Conservation (phyloP, 768 basidiomycete species). For the Collybia nuda region DNA sequence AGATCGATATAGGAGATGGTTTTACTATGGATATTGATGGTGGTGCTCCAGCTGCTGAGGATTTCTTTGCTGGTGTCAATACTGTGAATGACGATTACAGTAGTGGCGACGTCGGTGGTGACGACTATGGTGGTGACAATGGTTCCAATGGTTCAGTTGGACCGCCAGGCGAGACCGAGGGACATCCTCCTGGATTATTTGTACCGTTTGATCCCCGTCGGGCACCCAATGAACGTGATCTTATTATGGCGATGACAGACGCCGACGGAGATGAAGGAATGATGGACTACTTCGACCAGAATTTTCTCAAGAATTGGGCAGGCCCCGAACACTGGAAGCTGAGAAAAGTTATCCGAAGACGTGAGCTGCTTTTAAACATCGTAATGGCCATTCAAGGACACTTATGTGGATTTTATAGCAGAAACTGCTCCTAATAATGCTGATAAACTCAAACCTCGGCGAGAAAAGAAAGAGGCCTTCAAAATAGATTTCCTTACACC, state of each 20-base stretch:
- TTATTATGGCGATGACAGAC: constrained; percentile 85
- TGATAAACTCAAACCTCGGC: constrained; percentile 48
- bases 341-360: constrained; percentile 72
- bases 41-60: constrained; percentile 45
- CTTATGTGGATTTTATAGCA: constrained; percentile 16
- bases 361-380: constrained; percentile 39
- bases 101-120: constrained; percentile 21
- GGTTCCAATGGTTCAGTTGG: constrained; percentile 46
- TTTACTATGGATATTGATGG: constrained; percentile 41
- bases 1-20: constrained; percentile 31
- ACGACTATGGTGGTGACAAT: constrained; percentile 41
- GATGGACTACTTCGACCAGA: constrained; percentile 90
- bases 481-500: constrained; percentile 78
- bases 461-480: constrained; percentile 78
- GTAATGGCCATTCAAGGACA: neutral
- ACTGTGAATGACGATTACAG: constrained; percentile 35
- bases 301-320: constrained; percentile 92
- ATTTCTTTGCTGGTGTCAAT: constrained; percentile 64
- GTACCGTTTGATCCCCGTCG: constrained; percentile 85
- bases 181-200: constrained; percentile 45
- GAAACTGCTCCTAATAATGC: constrained; percentile 39
- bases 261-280: constrained; percentile 53
- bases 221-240: constrained; percentile 73
- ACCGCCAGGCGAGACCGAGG: constrained; percentile 39
- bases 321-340: constrained; percentile 99